Evolutionary conservation across 352 stramenopile species (phyloP), one percentile per base, ranked within the genome.

Genomic region (Phytophthora tentaculata): DNA sequence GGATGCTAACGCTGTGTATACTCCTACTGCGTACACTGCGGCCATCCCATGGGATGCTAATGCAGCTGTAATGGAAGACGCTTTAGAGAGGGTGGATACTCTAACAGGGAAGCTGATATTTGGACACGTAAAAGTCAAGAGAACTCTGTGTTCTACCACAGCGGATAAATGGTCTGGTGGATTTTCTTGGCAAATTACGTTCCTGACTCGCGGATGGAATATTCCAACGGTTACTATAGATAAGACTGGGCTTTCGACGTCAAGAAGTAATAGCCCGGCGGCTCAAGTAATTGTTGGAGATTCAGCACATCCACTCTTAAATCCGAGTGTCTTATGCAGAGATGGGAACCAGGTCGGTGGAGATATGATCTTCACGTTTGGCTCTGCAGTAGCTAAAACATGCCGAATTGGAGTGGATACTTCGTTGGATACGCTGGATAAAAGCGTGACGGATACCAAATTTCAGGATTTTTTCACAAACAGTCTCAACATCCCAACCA

Each of bases 141-240:
- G 96, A 12, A 75, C 72, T 0, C 76, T 88, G 29, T 98, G 90
- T 67, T 86, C 87, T 26, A 73, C 89, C 7, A 83, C 90, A 7
- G 80, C 61, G 2, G 83, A 85, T 56, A 91, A 97, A 50, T 99
- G 95, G 95, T 97, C 90, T 5, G 96, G 96, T 20, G 92, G 94
- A 8, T 98, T 97, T 63, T 87, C 86, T 23, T 99, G 96, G 96
- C 84, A 88, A 24, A 94, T 99, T 60, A 97, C 94, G 20, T 99
- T 98, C 49, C 83, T 79, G 8, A 88, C 70, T 39, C 81, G 89
- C 17, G 79, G 85, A 0, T 86, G 91, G 71, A 85, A 98, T 69
- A 91, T 98, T 50, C 94, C 94, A 23, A 89, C 65, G 23, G 88
- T 98, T 74, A 71, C 23, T 0, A 61, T 79, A 6, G 63, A 58